phyloP scores from a whole-genome alignment of 208 protist genomes.

The Trypanosoma platydactyli region DNA sequence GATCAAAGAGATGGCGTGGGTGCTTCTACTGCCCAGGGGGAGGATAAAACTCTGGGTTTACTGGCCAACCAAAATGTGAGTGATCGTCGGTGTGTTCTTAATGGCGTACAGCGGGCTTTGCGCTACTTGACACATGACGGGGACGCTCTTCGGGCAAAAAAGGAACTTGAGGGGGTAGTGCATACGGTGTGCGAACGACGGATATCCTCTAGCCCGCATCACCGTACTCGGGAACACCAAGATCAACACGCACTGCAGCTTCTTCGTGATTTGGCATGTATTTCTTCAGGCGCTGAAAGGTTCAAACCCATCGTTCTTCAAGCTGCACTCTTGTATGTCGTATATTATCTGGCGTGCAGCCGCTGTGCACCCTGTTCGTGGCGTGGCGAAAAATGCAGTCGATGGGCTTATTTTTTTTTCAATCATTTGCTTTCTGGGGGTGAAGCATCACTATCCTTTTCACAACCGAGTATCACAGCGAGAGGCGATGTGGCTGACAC shows the following conservation, averaged over 20 bases:
- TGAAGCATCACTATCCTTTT: no score
- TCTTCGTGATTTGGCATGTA: not conserved
- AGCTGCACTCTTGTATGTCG: slow-evolving; percentile 5
- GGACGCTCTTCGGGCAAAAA: not conserved
- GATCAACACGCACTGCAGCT: not conserved
- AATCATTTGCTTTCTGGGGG: not conserved
- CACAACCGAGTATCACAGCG: not conserved
- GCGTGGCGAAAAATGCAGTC: not conserved
- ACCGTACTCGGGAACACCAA: no score
- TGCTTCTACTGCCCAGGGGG: not conserved
- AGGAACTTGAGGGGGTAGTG: slow-evolving; percentile 1
- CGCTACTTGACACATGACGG: slow-evolving; percentile 7
- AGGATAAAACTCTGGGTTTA: not conserved
- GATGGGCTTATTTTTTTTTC: slow-evolving; percentile 24
- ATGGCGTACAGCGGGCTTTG: not conserved
- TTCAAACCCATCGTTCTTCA: not conserved
- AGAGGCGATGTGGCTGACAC: not conserved
- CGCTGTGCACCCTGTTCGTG: not conserved
- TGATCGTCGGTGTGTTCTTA: not conserved
- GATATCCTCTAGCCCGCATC: no score
- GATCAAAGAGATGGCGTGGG: not conserved
- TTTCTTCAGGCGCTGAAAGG: not conserved
- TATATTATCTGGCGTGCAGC: slow-evolving; percentile 20
- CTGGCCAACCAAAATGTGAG: not conserved
- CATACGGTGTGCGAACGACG: not conserved